Percentiles rank a stretch among this genome's conserved stretches.
These are phyloP conservation scores for Ambrosiella xylebori DNA, from an alignment of 2,329 filamentous ascomycete species.

Conservation along the genomic window DNA sequence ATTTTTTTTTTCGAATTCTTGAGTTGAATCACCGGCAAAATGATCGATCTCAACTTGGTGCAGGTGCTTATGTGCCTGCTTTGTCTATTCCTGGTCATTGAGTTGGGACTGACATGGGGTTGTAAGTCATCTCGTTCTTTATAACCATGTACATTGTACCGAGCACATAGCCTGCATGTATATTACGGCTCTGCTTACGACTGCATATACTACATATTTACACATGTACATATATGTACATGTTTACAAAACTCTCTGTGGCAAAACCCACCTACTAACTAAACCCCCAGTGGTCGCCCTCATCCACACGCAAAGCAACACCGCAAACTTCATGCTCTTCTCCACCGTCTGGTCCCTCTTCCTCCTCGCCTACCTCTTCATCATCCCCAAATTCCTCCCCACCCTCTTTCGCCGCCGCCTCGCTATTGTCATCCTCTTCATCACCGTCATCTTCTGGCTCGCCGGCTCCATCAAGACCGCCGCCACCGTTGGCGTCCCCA, in stretches of 20 bases:
- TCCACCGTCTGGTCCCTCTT: constrained; percentile 54
- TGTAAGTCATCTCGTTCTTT: constrained; percentile 28
- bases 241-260: background rate
- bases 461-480: constrained; percentile 66
- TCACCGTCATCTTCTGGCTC: constrained; percentile 84
- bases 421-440: constrained; percentile 47
- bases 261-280: background rate
- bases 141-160: background rate
- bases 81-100: constrained; percentile 32
- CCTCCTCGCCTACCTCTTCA: constrained; percentile 49
- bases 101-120: constrained; percentile 59
- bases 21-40: background rate
- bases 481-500: constrained; percentile 39
- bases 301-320: constrained; percentile 19
- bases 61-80: constrained; percentile 7
- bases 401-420: constrained; percentile 44
- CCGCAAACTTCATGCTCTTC: constrained; percentile 67
- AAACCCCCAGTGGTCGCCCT: constrained; percentile 34
- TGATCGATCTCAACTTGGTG: constrained; percentile 5
- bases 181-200: background rate
- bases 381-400: constrained; percentile 47
- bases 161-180: background rate
- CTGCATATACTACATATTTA: too few species aligned
- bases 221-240: background rate
- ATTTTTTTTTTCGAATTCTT: background rate